These are phyloP conservation scores for Pisolithus orientalis DNA, from an alignment of 768 basidiomycete species.

Conservation along the genomic window DNA sequence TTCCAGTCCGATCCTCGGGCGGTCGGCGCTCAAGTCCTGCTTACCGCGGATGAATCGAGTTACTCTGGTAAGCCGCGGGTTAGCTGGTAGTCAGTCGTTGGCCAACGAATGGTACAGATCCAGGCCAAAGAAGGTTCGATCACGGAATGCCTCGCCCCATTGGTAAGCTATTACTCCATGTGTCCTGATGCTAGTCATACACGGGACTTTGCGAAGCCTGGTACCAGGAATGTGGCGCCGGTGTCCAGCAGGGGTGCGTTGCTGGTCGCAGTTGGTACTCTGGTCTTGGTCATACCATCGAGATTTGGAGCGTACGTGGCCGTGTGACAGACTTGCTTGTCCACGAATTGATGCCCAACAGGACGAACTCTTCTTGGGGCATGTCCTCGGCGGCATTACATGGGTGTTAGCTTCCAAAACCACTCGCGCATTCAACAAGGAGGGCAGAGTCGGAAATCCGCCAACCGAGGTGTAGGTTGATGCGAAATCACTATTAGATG, in stretches of 20 bases:
- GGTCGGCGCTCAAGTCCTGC: constrained; percentile 54
- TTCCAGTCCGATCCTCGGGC: constrained; percentile 66
- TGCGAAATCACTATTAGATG: constrained; percentile 15
- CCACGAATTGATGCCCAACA: constrained; percentile 21
- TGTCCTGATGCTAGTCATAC: constrained; percentile 1
- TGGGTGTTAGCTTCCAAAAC: constrained; percentile 72
- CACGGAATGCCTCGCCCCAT: constrained; percentile 76
- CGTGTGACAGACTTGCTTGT: background rate
- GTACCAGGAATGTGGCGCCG: constrained; percentile 75
- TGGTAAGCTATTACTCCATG: constrained; percentile 34
- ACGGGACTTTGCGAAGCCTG: constrained; percentile 49
- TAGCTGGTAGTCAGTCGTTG: background rate
- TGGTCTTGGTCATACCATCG: constrained; percentile 69
- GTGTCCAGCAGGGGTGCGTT: constrained; percentile 40
- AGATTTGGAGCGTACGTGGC: constrained; percentile 63
- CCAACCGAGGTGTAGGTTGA: constrained; percentile 3
- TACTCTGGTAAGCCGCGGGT: constrained; percentile 42
- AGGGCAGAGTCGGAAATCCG: constrained; percentile 53
- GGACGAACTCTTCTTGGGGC: constrained; percentile 63
- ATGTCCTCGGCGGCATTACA: constrained; percentile 68
- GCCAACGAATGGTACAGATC: constrained; percentile 12
- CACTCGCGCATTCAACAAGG: constrained; percentile 58
- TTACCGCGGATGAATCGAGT: constrained; percentile 60
- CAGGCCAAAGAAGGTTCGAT: constrained; percentile 38
- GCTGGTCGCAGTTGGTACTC: constrained; percentile 84